Percentiles rank a stretch among this genome's conserved stretches.
phyloP scores from a whole-genome alignment of 2,329 filamentous ascomycete species.

The Biscogniauxia sp. region DNA sequence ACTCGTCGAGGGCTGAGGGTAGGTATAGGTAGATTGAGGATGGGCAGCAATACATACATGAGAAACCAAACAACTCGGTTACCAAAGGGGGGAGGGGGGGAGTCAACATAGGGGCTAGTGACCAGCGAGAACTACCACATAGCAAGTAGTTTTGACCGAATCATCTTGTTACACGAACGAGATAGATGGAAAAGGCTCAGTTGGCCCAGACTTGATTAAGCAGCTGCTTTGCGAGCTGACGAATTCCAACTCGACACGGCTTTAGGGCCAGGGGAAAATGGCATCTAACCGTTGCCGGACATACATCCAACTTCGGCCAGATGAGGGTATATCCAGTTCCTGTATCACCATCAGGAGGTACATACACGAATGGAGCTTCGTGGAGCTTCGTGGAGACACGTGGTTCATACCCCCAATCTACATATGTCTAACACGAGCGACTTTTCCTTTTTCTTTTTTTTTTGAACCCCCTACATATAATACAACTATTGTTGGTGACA shows the following conservation, averaged over 20 bases:
- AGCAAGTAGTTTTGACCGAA: not conserved
- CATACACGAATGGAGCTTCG: not conserved
- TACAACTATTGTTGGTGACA: not conserved
- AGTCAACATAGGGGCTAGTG: not conserved
- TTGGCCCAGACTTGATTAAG: not conserved
- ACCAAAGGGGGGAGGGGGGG: not conserved
- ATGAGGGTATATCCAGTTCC: not conserved
- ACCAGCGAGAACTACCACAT: not conserved
- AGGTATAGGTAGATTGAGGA: not conserved
- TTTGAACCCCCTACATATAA: not conserved
- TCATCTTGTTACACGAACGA: not conserved
- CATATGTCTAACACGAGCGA: not conserved
- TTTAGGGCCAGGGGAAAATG: not conserved
- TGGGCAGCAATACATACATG: not conserved
- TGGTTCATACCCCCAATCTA: not conserved
- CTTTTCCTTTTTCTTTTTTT: not conserved
- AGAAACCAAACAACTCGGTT: not conserved
- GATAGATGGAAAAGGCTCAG: not conserved
- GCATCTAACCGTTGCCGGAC: not conserved
- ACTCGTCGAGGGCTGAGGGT: not conserved
- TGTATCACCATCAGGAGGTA: not conserved
- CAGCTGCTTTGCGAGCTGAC: not conserved
- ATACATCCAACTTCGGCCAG: not conserved
- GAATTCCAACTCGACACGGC: not conserved
- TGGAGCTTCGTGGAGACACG: not conserved